Conservation (phyloP, 1,284 basidiomycete genomes). For the Phlebopus sp. region DNA sequence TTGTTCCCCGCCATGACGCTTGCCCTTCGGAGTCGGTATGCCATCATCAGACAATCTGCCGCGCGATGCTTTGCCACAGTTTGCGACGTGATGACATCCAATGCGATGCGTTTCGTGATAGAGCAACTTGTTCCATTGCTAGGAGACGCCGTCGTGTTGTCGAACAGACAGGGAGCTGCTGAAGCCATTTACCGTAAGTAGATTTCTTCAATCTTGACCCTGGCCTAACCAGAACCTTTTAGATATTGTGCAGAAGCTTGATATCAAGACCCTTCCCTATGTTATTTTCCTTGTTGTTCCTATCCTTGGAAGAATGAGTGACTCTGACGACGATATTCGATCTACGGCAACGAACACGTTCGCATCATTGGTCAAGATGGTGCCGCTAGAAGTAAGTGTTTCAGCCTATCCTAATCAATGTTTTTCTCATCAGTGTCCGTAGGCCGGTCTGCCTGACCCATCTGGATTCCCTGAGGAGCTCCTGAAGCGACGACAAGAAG, state of each 20-base stretch:
- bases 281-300: constrained; percentile 98
- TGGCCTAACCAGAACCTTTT: constrained; percentile 12
- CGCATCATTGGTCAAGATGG: constrained; percentile 98
- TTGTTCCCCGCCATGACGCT: constrained; percentile 77
- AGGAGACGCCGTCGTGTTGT: constrained; percentile 74
- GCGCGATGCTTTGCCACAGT: constrained; percentile 87
- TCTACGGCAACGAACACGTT: constrained; percentile 96
- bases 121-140: constrained; percentile 85
- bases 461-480: constrained; percentile 89
- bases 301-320: constrained; percentile 96
- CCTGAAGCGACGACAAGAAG: constrained; percentile 82
- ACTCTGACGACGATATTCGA: constrained; percentile 87
- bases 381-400: constrained; percentile 83
- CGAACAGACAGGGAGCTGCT: constrained; percentile 86
- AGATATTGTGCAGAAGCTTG: constrained; percentile 92
- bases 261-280: constrained; percentile 94
- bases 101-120: constrained; percentile 88
- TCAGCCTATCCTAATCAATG: not conserved
- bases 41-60: constrained; percentile 87
- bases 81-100: constrained; percentile 80
- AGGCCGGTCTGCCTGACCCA: constrained; percentile 95
- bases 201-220: not conserved
- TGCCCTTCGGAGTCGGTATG: constrained; percentile 80
- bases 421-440: constrained; percentile 2
- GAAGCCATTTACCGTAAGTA: constrained; percentile 88